Base-by-base conservation (phyloP, 495 filamentous ascomycete species). In the Penicillium paxilli region DNA sequence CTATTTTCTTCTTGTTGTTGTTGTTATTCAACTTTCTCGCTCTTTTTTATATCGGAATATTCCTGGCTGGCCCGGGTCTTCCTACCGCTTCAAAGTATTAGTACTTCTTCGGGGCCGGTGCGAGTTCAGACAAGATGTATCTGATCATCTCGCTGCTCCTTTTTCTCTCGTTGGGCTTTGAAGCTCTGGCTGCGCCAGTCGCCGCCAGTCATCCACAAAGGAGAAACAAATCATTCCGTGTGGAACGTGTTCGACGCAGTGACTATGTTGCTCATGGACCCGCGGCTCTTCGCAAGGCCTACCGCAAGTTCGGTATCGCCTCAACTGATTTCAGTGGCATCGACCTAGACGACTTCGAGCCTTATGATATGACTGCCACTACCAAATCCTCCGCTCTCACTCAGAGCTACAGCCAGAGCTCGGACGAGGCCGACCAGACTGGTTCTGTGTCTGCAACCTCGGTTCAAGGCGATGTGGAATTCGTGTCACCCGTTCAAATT, bases 401-500 rank as follows among this genome's bases (percentile, higher is more conserved):
- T n/a, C 22, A 47, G 9, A 44, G 33, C 11, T 65, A 44, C n/a
- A 46, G 63, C 14, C 22, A 47, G 9, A 44, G 33, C 25, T 25
- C 48, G 22, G 58, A 33, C 5, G 58, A 67, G 30, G 40, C 66
- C 1, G 70, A 73, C 54, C 53, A 76, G 60, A 58, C 74, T 16
- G 88, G 87, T 17, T 67, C 76, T 20, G 87, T 90, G 19, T 65
- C 75, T 21, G 83, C 86, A 7, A 80, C 75, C 11, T 86, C 87
- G 3, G 83, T 84, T 38, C 58, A 75, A 40, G 78, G 82, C 44
- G 87, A 87, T 49, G 74, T 80, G 19, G 84, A 90, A 48, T 96
- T 90, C 59, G 75, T 93, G 12, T 81, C 84, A 14, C 84, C 86
- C 0, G 85, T 92, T 26, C 76, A 62, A 5, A 83, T 96, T 61